Conservation (phyloP, 1,284 basidiomycete genomes). For the Fomes fomentarius region DNA sequence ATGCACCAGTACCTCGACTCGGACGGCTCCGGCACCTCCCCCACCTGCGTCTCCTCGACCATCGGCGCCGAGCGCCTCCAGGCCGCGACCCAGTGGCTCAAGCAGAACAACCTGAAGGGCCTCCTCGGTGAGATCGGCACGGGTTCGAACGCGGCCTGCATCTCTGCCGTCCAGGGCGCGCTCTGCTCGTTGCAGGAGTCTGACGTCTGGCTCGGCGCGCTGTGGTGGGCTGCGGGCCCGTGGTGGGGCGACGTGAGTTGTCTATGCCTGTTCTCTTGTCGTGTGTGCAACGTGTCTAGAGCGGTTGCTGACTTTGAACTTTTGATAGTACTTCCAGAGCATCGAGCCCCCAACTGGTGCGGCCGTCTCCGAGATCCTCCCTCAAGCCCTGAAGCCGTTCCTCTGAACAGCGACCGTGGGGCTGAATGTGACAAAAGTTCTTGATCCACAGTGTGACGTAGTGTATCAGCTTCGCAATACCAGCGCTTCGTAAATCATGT, state of each 20-base stretch:
- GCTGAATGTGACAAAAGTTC: neutral
- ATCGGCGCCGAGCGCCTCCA: conserved; percentile 61
- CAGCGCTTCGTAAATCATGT: no score
- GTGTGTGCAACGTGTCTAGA: neutral
- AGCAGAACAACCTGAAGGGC: conserved; percentile 61
- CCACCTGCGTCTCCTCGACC: conserved; percentile 58
- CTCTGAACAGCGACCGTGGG: conserved; percentile 37
- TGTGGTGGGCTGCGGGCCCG: conserved; percentile 66
- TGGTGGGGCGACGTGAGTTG: conserved; percentile 65
- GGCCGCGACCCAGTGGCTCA: conserved; percentile 60
- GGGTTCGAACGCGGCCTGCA: conserved; percentile 55
- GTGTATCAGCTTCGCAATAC: neutral
- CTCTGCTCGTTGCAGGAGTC: conserved; percentile 59
- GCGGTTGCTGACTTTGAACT: conserved; percentile 10
- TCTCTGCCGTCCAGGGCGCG: conserved; percentile 56
- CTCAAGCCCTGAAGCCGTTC: conserved; percentile 60
- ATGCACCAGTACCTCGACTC: conserved; percentile 76
- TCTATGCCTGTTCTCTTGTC: neutral
- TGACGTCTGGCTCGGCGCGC: conserved; percentile 57
- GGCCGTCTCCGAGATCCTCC: conserved; percentile 53
- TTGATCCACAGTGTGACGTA: neutral
- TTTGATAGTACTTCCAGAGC: conserved; percentile 58
- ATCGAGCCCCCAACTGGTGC: conserved; percentile 64
- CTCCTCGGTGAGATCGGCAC: conserved; percentile 68
- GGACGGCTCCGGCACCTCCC: conserved; percentile 61